A percentile compares a stretch with the other conserved stretches of the same genome.
phyloP scores from a whole-genome alignment of 2,329 filamentous ascomycete species.

The Dendryphion nanum region DNA sequence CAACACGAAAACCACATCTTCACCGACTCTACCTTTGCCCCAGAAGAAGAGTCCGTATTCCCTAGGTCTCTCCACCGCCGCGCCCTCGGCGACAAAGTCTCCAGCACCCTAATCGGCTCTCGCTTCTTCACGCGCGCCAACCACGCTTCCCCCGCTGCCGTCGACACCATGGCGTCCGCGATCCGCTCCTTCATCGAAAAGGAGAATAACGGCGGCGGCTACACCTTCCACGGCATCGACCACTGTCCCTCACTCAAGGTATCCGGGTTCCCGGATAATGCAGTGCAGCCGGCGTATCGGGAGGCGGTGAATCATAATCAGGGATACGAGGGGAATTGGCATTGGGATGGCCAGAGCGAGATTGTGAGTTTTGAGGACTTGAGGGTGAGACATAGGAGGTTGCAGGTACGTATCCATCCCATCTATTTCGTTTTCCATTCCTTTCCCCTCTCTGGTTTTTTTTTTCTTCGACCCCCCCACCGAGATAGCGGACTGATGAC shows the following conservation, averaged over 20 bases:
- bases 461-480: neutral
- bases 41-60: neutral
- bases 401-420: conserved; percentile 15
- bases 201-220: conserved; percentile 11
- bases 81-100: conserved; percentile 17
- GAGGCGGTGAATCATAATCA: conserved; percentile 22
- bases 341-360: conserved; percentile 15
- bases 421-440: neutral
- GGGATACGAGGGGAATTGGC: conserved; percentile 14
- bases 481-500: neutral
- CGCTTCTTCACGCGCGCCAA: conserved; percentile 20
- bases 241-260: conserved; percentile 13
- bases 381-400: conserved; percentile 7
- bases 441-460: neutral
- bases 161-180: conserved; percentile 7
- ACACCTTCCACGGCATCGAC: conserved; percentile 27
- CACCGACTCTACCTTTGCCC: neutral
- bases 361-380: conserved; percentile 1
- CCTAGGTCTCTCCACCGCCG: conserved; percentile 2
- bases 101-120: conserved; percentile 23
- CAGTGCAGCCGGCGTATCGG: conserved; percentile 23
- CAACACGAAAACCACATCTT: conserved; percentile 1
- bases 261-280: conserved; percentile 15
- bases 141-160: conserved; percentile 7
- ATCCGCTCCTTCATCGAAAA: conserved; percentile 19